Conservation (phyloP, 2,329 filamentous ascomycete species). For the Paracoccidioides lutzii region DNA sequence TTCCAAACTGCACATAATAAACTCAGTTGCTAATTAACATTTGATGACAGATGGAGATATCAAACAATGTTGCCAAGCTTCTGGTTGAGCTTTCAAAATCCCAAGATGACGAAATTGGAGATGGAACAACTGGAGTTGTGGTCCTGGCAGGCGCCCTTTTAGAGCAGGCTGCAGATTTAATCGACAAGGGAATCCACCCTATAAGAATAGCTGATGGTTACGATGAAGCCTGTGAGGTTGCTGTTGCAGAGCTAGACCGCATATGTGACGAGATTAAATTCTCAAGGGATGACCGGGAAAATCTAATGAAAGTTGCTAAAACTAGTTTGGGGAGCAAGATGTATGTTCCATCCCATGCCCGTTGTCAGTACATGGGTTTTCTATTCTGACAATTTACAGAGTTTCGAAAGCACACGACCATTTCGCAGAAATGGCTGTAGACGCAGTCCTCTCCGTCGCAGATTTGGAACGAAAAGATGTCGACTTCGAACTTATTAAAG, state of each 20-base stretch:
- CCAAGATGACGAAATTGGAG: slow-evolving; percentile 96
- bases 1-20: not conserved
- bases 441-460: slow-evolving; percentile 90
- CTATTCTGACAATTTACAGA: slow-evolving; percentile 18
- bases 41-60: slow-evolving; percentile 73
- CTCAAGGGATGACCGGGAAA: slow-evolving; percentile 62
- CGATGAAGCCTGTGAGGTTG: slow-evolving; percentile 94
- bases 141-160: slow-evolving; percentile 88
- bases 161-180: slow-evolving; percentile 92
- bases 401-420: slow-evolving; percentile 98
- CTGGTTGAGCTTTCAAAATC: slow-evolving; percentile 96
- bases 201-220: slow-evolving; percentile 98
- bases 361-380: not conserved
- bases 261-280: slow-evolving; percentile 91
- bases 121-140: slow-evolving; percentile 94
- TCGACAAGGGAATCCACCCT: slow-evolving; percentile 99
- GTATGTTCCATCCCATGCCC: slow-evolving; percentile 19
- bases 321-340: slow-evolving; percentile 98
- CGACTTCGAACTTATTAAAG: slow-evolving; percentile 98
- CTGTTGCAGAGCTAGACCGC: slow-evolving; percentile 78
- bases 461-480: slow-evolving; percentile 94
- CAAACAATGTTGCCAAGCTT: slow-evolving; percentile 94
- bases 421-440: slow-evolving; percentile 92
- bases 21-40: slow-evolving; percentile 2
- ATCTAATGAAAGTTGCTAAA: slow-evolving; percentile 86